phyloP scores from a whole-genome alignment of 148 eudicot species.

The Polygonum aviculare region DNA sequence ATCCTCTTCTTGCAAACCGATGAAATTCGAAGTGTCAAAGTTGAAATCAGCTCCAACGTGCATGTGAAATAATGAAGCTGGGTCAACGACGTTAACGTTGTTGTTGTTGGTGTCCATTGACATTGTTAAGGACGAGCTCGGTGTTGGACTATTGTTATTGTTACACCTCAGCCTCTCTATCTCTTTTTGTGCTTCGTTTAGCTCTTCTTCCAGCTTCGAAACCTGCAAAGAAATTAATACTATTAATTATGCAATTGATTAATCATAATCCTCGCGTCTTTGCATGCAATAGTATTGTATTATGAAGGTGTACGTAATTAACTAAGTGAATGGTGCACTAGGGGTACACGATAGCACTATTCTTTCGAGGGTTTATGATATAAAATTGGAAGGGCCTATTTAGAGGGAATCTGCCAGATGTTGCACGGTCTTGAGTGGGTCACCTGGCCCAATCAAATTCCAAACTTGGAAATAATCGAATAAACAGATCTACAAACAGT shows the following conservation, averaged over 20 bases:
- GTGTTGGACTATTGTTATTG: slow-evolving; percentile 47
- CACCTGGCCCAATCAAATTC: neutral
- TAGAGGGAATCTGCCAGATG: neutral
- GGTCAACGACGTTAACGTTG: neutral
- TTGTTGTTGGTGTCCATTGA: slow-evolving; percentile 27
- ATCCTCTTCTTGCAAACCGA: neutral
- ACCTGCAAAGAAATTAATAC: slow-evolving; percentile 22
- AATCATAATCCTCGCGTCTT: neutral
- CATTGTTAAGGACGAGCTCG: slow-evolving; percentile 46
- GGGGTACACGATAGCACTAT: neutral
- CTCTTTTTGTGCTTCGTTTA: slow-evolving; percentile 49
- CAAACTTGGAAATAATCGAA: neutral
- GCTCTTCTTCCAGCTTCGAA: slow-evolving; percentile 41
- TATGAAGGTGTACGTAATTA: no score
- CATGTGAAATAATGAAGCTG: neutral
- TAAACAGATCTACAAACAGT: neutral
- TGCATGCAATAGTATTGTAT: neutral
- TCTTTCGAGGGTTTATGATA: neutral
- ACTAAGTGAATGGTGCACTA: neutral
- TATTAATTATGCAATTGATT: neutral
- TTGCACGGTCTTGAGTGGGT: neutral
- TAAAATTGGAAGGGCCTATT: neutral
- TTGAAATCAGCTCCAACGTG: neutral
- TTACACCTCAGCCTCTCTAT: slow-evolving; percentile 23
- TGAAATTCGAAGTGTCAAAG: neutral